These are phyloP conservation scores for Eustoma russellianum DNA, from an alignment of 257 asterid species.

Conservation along the genomic window DNA sequence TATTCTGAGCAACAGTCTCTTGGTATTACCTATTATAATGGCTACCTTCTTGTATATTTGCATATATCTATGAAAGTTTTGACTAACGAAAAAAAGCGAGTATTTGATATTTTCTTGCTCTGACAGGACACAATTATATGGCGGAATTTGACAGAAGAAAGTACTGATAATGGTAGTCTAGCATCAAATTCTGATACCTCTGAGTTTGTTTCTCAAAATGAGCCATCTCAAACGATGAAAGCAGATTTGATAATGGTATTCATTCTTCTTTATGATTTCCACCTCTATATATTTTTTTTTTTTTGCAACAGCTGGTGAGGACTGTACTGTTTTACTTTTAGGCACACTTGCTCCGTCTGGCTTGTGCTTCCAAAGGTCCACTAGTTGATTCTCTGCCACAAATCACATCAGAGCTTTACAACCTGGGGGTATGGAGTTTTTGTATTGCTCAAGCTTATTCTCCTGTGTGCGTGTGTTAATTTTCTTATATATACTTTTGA, in stretches of 20 bases:
- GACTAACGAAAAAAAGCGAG: too few relatives aligned
- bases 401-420: slow-evolving; percentile 66
- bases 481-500: slow-evolving; percentile 8
- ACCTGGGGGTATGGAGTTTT: slow-evolving; percentile 57
- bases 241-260: slow-evolving; percentile 75
- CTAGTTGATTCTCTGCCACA: slow-evolving; percentile 73
- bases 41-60: too few relatives aligned
- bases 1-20: too few relatives aligned
- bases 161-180: slow-evolving; percentile 33
- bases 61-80: too few relatives aligned
- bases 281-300: slow-evolving; percentile 5
- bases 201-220: slow-evolving; percentile 29
- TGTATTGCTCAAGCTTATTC: slow-evolving; percentile 10
- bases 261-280: slow-evolving; percentile 10
- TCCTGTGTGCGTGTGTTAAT: not conserved
- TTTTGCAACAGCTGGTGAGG: slow-evolving; percentile 10
- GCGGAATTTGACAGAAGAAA: slow-evolving; percentile 39
- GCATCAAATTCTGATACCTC: slow-evolving; percentile 36
- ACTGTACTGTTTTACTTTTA: slow-evolving; percentile 23
- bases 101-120: slow-evolving; percentile 8
- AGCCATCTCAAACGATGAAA: slow-evolving; percentile 42
- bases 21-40: too few relatives aligned
- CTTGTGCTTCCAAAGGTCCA: slow-evolving; percentile 75
- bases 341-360: slow-evolving; percentile 95
- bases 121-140: slow-evolving; percentile 47